These are phyloP conservation scores for Naganishia kalamii DNA, from an alignment of 768 basidiomycete species.

Conservation along the genomic window DNA sequence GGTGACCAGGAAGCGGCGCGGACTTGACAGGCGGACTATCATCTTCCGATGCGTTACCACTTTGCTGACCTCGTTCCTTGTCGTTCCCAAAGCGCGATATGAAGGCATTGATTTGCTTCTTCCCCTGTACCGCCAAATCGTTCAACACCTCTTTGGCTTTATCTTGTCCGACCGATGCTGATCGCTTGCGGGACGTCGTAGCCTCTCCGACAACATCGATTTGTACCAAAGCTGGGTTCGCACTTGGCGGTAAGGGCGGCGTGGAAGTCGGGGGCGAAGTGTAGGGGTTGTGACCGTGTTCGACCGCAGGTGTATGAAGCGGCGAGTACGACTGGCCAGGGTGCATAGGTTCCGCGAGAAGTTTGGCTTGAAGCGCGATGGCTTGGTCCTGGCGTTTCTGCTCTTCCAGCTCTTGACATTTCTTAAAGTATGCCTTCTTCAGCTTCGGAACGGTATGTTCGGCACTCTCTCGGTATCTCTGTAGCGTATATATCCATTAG, in stretches of 20 bases:
- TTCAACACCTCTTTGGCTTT: conserved; percentile 54
- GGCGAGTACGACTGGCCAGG: conserved; percentile 18
- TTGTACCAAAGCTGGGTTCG: conserved; percentile 27
- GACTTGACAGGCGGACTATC: conserved; percentile 42
- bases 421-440: conserved; percentile 71
- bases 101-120: conserved; percentile 76
- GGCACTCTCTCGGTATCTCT: conserved; percentile 71
- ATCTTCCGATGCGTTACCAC: conserved; percentile 5
- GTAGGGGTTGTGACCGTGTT: conserved; percentile 9
- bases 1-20: not conserved
- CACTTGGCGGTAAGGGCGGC: conserved; percentile 26
- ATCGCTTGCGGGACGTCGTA: conserved; percentile 63
- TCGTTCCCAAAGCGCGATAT: conserved; percentile 65
- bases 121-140: conserved; percentile 83
- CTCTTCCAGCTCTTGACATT: conserved; percentile 74
- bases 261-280: conserved; percentile 27
- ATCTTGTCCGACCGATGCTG: conserved; percentile 59
- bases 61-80: conserved; percentile 24
- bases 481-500: not conserved
- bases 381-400: conserved; percentile 45
- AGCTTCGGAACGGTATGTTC: conserved; percentile 73
- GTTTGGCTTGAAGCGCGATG: conserved; percentile 42
- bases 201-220: conserved; percentile 7
- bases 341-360: conserved; percentile 30
- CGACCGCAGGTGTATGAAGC: not conserved